Conservation (phyloP, 139 green algal genomes). For the Tetradesmus obliquus region DNA sequence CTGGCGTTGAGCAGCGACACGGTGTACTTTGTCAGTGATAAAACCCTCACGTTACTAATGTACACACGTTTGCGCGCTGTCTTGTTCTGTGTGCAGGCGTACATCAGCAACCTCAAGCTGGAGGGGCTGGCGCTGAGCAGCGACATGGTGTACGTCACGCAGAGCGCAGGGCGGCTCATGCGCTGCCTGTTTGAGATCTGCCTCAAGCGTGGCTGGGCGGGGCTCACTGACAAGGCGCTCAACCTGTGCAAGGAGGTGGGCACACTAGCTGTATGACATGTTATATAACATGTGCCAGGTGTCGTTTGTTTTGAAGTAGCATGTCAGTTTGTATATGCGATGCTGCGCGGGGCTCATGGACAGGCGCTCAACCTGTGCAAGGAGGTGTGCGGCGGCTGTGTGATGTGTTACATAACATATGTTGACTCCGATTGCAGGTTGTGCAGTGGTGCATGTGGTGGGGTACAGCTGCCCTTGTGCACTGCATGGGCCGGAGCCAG, state of each 20-base stretch:
- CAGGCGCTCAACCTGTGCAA: constrained; percentile 92
- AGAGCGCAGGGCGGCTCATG: constrained; percentile 93
- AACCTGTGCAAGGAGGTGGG: constrained; percentile 96
- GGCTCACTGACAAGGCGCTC: constrained; percentile 89
- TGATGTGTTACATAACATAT: neutral
- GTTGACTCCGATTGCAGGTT: neutral
- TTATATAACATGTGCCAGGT: neutral
- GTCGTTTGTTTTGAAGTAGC: neutral
- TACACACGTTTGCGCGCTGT: too few relatives aligned
- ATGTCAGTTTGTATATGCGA: constrained; percentile 54
- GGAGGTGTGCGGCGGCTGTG: constrained; percentile 76
- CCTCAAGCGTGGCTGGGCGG: constrained; percentile 93
- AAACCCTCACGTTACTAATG: too few relatives aligned
- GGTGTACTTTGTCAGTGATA: constrained; percentile 78
- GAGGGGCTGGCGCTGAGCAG: constrained; percentile 92
- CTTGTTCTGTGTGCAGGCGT: constrained; percentile 76
- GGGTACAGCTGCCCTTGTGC: neutral
- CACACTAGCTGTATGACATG: neutral
- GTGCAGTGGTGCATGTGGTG: constrained; percentile 24
- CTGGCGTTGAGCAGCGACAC: constrained; percentile 94
- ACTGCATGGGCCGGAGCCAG: neutral
- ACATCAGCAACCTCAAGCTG: constrained; percentile 95
- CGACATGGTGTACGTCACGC: constrained; percentile 99
- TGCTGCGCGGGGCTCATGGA: constrained; percentile 92
- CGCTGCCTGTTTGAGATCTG: constrained; percentile 98